phyloP scores from a whole-genome alignment of 129 eudicot species.

The Centaurea solstitialis region DNA sequence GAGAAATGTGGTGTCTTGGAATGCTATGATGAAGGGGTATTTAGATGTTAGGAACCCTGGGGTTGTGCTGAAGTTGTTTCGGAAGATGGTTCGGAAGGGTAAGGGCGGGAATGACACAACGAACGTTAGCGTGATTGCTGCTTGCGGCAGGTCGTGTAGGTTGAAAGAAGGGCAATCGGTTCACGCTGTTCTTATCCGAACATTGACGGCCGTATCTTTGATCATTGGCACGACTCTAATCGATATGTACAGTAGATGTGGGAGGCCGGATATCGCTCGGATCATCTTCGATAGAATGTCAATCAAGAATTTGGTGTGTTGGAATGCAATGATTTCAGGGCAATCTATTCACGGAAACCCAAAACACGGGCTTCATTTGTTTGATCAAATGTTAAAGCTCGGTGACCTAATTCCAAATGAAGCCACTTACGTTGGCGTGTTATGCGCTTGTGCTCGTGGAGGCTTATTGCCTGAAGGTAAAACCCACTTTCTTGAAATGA shows the following conservation, averaged over 20 bases:
- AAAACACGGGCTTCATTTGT: constrained; percentile 59
- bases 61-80: constrained; percentile 60
- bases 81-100: constrained; percentile 45
- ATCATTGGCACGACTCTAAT: constrained; percentile 63
- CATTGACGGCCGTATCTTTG: constrained; percentile 33
- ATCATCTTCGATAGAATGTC: constrained; percentile 55
- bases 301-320: constrained; percentile 63
- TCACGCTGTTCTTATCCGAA: constrained; percentile 55
- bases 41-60: constrained; percentile 69
- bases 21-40: constrained; percentile 67
- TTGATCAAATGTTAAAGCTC: constrained; percentile 39
- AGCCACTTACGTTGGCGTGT: constrained; percentile 67
- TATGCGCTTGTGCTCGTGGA: constrained; percentile 86
- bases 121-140: constrained; percentile 54
- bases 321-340: constrained; percentile 92
- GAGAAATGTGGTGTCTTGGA: constrained; percentile 84
- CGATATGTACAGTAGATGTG: constrained; percentile 81
- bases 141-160: constrained; percentile 87
- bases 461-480: constrained; percentile 58
- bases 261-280: constrained; percentile 53
- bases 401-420: constrained; percentile 53
- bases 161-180: constrained; percentile 80
- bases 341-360: constrained; percentile 80
- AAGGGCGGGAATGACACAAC: constrained; percentile 55
- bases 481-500: constrained; percentile 66